Evolutionary conservation across 2,329 filamentous ascomycete genomes (phyloP).

Genomic region (Cladosporium sp.): DNA sequence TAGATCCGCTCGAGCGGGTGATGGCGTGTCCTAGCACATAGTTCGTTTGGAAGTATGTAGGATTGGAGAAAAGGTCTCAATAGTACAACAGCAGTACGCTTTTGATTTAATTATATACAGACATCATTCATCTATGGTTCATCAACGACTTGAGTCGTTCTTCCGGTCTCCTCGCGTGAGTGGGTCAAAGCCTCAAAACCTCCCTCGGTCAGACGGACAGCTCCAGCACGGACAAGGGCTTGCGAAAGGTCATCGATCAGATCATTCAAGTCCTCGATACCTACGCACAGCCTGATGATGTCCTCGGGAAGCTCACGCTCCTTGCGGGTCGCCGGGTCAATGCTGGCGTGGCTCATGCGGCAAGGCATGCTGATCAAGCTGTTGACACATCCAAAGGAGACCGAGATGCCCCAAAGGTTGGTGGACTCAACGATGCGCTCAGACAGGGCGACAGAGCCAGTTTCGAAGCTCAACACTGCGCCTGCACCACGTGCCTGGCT

Average conservation of each 20-base stretch:
- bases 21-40: neutral
- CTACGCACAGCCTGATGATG: slow-evolving; percentile 91
- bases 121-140: slow-evolving; percentile 27
- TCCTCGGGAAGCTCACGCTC: slow-evolving; percentile 95
- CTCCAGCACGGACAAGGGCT: slow-evolving; percentile 91
- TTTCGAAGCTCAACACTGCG: slow-evolving; percentile 94
- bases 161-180: slow-evolving; percentile 33
- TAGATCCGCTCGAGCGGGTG: too few species aligned
- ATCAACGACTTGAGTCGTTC: slow-evolving; percentile 40
- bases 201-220: slow-evolving; percentile 81
- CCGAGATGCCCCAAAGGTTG: slow-evolving; percentile 89
- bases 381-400: slow-evolving; percentile 98
- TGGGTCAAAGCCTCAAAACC: slow-evolving; percentile 67
- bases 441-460: slow-evolving; percentile 77
- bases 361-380: slow-evolving; percentile 99
- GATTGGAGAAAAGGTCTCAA: neutral
- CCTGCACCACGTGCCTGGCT: slow-evolving; percentile 92
- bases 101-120: slow-evolving; percentile 11
- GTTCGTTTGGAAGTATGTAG: neutral
- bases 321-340: slow-evolving; percentile 87
- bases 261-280: slow-evolving; percentile 91
- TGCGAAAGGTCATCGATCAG: slow-evolving; percentile 89
- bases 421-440: slow-evolving; percentile 94
- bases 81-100: neutral
- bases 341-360: slow-evolving; percentile 98